Percentiles rank a stretch among this genome's conserved stretches.
These are phyloP conservation scores for Tranzscheliella williamsii DNA, from an alignment of 1,284 basidiomycete genomes.

Conservation along the genomic window DNA sequence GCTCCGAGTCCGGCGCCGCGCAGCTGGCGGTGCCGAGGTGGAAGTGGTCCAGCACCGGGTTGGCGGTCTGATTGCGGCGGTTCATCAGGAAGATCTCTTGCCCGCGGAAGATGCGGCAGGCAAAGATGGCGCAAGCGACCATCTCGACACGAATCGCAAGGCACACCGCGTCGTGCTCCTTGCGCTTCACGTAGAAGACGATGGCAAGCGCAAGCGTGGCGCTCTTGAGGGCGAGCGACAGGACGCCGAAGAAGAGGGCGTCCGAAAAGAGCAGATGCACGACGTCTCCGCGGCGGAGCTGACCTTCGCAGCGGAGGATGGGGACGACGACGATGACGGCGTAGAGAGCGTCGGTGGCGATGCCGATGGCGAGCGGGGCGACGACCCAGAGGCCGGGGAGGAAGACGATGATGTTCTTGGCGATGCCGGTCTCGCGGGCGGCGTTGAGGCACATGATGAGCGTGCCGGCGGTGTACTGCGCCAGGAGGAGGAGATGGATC, in stretches of 20 bases:
- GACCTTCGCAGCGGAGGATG: not conserved
- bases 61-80: constrained; percentile 1
- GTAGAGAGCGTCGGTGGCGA: constrained; percentile 11
- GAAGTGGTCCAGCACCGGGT: not conserved
- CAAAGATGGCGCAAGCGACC: constrained; percentile 17
- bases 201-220: constrained; percentile 5
- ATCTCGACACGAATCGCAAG: constrained; percentile 10
- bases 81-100: constrained; percentile 12
- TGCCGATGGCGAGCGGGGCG: constrained; percentile 5
- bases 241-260: constrained; percentile 14
- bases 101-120: constrained; percentile 20
- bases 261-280: constrained; percentile 14
- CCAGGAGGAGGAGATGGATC: constrained; percentile 3
- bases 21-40: too few species aligned
- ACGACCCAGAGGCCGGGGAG: constrained; percentile 5
- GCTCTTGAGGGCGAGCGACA: constrained; percentile 7
- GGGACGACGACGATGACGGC: constrained; percentile 13
- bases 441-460: not conserved
- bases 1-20: too few species aligned
- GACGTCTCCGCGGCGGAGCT: constrained; percentile 8
- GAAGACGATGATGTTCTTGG: not conserved
- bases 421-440: not conserved
- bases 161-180: too few species aligned
- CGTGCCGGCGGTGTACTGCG: constrained; percentile 1
- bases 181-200: too few species aligned